Base-by-base conservation (phyloP, 140 eudicot genomes). In the Stevia rebaudiana region DNA sequence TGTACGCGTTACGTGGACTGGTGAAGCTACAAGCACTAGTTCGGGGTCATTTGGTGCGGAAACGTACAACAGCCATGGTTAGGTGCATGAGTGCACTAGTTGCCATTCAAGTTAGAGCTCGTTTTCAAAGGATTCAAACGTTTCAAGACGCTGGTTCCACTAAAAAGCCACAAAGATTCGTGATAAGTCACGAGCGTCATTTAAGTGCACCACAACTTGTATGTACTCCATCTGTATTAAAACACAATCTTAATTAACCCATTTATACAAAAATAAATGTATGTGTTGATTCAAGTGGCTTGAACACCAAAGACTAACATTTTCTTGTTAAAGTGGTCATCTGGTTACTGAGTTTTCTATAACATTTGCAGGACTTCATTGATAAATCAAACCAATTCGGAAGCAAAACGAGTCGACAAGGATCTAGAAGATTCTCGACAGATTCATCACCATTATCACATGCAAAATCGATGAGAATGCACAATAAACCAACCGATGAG, bases 1-100 rank as follows among this genome's bases (percentile, higher is more conserved):
- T 84, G 73, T 64, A 74, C 11, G 96, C 96, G 39, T 54, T 88
- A 67, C 87, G 76, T 56, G 94, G 83, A 44, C 69, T 88, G 11
- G 94, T 88, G 61, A 88, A 82, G 75, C 72, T 84, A 67, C 96
- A 88, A 78, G 96, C 96, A n/a, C 63, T 84, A 1, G 94, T 81
- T 46, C 82, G 94, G 52, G 96, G 96, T 16, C 74, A 79, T 69
- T 67, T 82, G 77, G 96, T 88, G 30, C 85, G 96, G 48, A 88
- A 84, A 64, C 79, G 71, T 53, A 82, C 84, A 21, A 60, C 76
- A n/a, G 51, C 78, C 16, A 75, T 79, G 72, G 55, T 88, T n/a
- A 69, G 85, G 71, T 75, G 85, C 77, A 84, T 88, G 85, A 82
- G 82, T 17, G 84, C 95, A 9, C 64, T 87, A 5, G 79, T 87